A percentile compares a stretch with the other conserved stretches of the same genome.
Evolutionary conservation across 2,329 filamentous ascomycete genomes (phyloP).

Genomic region (Aspergillus uvarum): DNA sequence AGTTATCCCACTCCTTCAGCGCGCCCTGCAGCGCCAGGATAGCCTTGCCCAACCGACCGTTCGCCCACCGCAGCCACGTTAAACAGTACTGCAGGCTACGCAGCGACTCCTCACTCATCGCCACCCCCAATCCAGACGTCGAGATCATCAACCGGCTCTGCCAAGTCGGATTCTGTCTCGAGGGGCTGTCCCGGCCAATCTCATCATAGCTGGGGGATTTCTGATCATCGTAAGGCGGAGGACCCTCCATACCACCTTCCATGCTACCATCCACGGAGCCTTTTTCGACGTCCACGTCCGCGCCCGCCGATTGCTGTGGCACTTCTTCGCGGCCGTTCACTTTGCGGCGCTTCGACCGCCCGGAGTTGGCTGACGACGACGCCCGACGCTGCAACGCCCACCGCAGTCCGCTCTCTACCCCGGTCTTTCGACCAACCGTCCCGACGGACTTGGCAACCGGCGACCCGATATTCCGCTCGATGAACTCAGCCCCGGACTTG

Average conservation of each 20-base stretch:
- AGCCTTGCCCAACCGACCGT: constrained; percentile 73
- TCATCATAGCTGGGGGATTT: constrained; percentile 75
- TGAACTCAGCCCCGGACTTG: constrained; percentile 84
- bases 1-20: constrained; percentile 75
- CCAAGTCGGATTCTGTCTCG: constrained; percentile 55
- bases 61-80: constrained; percentile 75
- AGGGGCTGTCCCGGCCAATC: constrained; percentile 38
- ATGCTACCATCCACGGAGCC: constrained; percentile 24
- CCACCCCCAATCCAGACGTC: constrained; percentile 84
- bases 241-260: constrained; percentile 58
- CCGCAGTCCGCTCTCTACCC: constrained; percentile 81
- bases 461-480: constrained; percentile 79
- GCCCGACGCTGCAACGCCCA: constrained; percentile 67
- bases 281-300: constrained; percentile 55
- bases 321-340: constrained; percentile 28
- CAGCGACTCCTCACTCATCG: constrained; percentile 86
- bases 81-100: constrained; percentile 83
- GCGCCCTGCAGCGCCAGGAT: constrained; percentile 72
- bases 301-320: constrained; percentile 33
- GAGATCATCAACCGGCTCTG: constrained; percentile 83
- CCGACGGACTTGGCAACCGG: constrained; percentile 85
- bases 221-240: constrained; percentile 81
- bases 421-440: constrained; percentile 77
- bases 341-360: constrained; percentile 45
- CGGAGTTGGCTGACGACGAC: constrained; percentile 34